phyloP scores from a whole-genome alignment of 768 basidiomycete species.

The Amanita subjunquillea region DNA sequence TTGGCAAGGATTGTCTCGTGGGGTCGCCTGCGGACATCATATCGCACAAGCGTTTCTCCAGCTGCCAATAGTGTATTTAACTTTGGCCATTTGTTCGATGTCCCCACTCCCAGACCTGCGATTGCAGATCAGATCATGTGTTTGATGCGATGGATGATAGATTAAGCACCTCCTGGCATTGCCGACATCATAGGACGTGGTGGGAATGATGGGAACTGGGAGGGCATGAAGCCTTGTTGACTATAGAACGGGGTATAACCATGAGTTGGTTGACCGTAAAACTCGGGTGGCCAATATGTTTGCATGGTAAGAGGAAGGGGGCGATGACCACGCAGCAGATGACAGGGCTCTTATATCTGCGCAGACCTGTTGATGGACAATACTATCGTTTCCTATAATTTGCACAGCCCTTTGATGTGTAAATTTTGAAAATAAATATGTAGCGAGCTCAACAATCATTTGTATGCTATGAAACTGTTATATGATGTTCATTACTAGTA shows the following conservation, averaged over 20 bases:
- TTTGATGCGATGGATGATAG: background rate
- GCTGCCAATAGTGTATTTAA: conserved; percentile 44
- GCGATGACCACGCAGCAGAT: background rate
- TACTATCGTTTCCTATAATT: no score
- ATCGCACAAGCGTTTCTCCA: conserved; percentile 38
- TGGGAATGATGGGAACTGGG: background rate
- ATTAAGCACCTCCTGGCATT: background rate
- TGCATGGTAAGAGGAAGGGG: background rate
- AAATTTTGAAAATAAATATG: no score
- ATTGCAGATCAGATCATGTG: background rate
- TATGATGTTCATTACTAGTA: no score
- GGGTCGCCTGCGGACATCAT: conserved; percentile 36
- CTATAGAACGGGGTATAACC: background rate
- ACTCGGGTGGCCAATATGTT: background rate
- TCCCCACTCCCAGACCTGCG: background rate
- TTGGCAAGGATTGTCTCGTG: conserved; percentile 29
- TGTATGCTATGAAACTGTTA: no score
- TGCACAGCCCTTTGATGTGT: no score
- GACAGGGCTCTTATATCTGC: background rate
- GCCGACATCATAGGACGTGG: background rate
- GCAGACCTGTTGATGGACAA: background rate
- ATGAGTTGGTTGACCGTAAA: background rate
- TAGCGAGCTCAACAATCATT: no score
- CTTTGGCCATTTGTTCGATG: conserved; percentile 18
- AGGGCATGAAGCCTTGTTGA: background rate